Conservation (phyloP, 139 green algal genomes). For the Volvox reticuliferus region DNA sequence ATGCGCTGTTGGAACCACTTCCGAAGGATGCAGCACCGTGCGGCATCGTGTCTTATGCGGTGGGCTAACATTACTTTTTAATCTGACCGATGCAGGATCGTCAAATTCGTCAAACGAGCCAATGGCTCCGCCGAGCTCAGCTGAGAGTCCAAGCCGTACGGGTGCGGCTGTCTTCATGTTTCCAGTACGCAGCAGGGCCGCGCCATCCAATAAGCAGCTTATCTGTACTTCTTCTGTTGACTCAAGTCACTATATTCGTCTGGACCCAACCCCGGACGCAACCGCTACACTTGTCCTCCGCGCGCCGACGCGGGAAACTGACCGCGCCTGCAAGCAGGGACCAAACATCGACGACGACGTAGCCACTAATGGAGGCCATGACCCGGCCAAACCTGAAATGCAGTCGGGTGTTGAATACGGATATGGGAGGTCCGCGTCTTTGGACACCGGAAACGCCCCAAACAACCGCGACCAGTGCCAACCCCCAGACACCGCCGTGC, state of each 20-base stretch:
- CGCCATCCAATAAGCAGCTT: background rate
- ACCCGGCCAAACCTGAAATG: background rate
- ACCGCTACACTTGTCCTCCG: background rate
- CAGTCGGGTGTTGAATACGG: background rate
- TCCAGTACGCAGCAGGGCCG: background rate
- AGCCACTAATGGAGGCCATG: background rate
- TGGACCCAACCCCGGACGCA: background rate
- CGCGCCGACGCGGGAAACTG: background rate
- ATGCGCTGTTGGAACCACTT: too few relatives aligned
- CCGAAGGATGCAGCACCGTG: too few relatives aligned
- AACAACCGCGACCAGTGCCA: constrained; percentile 2
- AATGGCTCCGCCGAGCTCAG: too few relatives aligned
- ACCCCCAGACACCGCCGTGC: background rate
- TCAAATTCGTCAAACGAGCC: too few relatives aligned
- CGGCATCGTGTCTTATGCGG: too few relatives aligned
- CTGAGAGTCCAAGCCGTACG: too few relatives aligned
- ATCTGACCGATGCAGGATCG: too few relatives aligned
- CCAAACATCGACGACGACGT: background rate
- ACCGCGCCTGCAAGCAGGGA: background rate
- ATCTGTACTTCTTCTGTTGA: background rate
- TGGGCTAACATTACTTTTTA: too few relatives aligned
- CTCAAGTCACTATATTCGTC: background rate
- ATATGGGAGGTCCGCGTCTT: background rate
- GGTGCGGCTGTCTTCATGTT: background rate
- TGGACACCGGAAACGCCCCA: background rate